These are phyloP conservation scores for Fusarium zealandicum DNA, from an alignment of 2,329 filamentous ascomycete genomes.

Conservation along the genomic window DNA sequence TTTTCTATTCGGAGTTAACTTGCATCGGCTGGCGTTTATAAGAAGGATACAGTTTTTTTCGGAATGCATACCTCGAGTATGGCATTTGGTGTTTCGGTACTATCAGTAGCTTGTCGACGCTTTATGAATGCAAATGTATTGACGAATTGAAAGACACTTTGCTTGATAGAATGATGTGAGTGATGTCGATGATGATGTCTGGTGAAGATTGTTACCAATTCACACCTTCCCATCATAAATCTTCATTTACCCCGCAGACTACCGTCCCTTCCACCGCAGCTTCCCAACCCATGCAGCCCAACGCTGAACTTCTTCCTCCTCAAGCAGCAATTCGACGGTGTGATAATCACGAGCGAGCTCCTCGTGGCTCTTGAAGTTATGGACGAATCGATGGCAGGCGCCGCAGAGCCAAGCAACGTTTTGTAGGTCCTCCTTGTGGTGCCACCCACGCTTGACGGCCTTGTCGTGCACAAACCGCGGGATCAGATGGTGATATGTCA, in stretches of 20 bases:
- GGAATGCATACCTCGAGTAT: not conserved
- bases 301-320: slow-evolving; percentile 72
- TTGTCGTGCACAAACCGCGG: slow-evolving; percentile 80
- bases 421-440: slow-evolving; percentile 74
- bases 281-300: slow-evolving; percentile 78
- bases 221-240: not conserved
- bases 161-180: not conserved
- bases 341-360: slow-evolving; percentile 76
- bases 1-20: not conserved
- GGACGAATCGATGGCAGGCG: slow-evolving; percentile 84
- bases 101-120: not conserved
- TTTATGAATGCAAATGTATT: not conserved
- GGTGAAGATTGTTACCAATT: not conserved
- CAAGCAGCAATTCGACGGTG: slow-evolving; percentile 74
- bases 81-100: not conserved
- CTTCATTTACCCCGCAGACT: not conserved
- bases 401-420: slow-evolving; percentile 88
- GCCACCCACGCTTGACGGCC: slow-evolving; percentile 80
- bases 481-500: slow-evolving; percentile 88
- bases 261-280: slow-evolving; percentile 72
- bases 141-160: not conserved
- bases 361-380: slow-evolving; percentile 77
- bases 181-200: not conserved
- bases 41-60: not conserved
- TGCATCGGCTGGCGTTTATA: slow-evolving; percentile 5